Percentiles rank a stretch among this genome's conserved stretches.
phyloP scores from a whole-genome alignment of 2,329 filamentous ascomycete species.

The Nemania sp. region DNA sequence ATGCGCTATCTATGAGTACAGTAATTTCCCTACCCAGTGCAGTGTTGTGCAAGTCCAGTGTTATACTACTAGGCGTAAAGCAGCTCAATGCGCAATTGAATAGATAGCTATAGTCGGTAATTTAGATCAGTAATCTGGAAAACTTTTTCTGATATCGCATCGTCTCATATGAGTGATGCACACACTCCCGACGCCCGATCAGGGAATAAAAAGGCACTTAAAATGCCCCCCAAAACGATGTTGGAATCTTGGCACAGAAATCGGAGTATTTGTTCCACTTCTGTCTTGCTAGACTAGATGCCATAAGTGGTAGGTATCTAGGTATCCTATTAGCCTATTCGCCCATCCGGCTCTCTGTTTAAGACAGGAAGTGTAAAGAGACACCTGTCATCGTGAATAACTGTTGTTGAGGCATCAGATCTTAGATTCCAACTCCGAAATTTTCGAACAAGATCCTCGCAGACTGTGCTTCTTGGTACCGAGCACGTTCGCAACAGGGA shows the following conservation, averaged over 20 bases:
- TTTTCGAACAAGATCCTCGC: too few relatives aligned
- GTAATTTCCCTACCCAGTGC: neutral
- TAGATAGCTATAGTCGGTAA: too few relatives aligned
- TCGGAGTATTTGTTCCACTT: conserved; percentile 16
- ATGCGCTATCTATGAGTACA: neutral
- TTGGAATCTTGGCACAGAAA: conserved; percentile 2
- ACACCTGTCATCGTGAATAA: neutral
- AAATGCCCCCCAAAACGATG: neutral
- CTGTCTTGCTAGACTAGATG: neutral
- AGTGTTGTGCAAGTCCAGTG: neutral
- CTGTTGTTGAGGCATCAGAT: too few relatives aligned
- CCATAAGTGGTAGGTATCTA: neutral
- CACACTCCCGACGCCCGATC: conserved; percentile 17
- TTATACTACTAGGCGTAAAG: too few relatives aligned
- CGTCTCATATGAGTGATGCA: neutral
- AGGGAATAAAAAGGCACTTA: conserved; percentile 17
- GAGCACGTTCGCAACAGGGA: neutral
- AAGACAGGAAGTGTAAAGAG: too few relatives aligned
- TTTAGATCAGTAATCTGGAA: too few relatives aligned
- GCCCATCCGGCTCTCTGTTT: neutral
- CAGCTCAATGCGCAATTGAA: too few relatives aligned
- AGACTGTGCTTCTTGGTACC: neutral
- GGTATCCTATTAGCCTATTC: too few relatives aligned
- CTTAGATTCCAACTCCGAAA: too few relatives aligned
- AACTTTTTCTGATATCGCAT: neutral